Evolutionary conservation across 179 eudicot species (phyloP).

Genomic region (Spinacia oleracea): DNA sequence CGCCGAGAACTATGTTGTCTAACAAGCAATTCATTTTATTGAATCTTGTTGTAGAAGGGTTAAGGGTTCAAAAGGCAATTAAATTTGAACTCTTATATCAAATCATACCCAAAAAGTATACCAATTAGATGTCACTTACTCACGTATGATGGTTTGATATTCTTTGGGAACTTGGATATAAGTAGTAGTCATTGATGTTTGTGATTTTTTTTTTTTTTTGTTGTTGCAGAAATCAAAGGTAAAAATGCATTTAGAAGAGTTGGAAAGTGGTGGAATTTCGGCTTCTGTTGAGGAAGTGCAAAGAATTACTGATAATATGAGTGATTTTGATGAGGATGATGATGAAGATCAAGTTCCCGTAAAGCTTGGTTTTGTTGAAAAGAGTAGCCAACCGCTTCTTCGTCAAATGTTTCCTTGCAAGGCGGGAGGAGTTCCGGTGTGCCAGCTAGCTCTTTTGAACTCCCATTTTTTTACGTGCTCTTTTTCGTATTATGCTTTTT

Average conservation of each 20-base stretch:
- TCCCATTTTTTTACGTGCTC: neutral
- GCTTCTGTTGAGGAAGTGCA: slow-evolving; percentile 52
- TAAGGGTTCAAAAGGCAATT: too few species aligned
- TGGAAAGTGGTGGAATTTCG: slow-evolving; percentile 39
- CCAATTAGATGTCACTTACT: too few species aligned
- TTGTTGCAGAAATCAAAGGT: neutral
- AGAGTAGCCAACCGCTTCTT: slow-evolving; percentile 47
- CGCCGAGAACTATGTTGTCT: too few species aligned
- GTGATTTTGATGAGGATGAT: slow-evolving; percentile 45
- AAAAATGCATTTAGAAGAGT: slow-evolving; percentile 29
- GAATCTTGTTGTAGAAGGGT: too few species aligned
- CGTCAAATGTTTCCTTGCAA: slow-evolving; percentile 84
- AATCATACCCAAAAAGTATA: too few species aligned
- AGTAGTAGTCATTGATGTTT: neutral
- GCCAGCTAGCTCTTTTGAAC: slow-evolving; percentile 14
- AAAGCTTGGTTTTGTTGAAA: slow-evolving; percentile 58
- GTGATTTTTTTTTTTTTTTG: neutral
- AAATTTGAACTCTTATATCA: too few species aligned
- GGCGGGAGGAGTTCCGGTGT: slow-evolving; percentile 88
- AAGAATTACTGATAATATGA: slow-evolving; percentile 21
- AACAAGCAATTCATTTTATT: too few species aligned
- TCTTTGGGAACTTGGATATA: too few species aligned
- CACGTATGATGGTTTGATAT: too few species aligned
- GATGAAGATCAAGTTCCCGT: slow-evolving; percentile 51
- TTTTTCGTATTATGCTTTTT: neutral